These are phyloP conservation scores for Endotrypanum monterogeii DNA, from an alignment of 208 protist species.

Conservation along the genomic window DNA sequence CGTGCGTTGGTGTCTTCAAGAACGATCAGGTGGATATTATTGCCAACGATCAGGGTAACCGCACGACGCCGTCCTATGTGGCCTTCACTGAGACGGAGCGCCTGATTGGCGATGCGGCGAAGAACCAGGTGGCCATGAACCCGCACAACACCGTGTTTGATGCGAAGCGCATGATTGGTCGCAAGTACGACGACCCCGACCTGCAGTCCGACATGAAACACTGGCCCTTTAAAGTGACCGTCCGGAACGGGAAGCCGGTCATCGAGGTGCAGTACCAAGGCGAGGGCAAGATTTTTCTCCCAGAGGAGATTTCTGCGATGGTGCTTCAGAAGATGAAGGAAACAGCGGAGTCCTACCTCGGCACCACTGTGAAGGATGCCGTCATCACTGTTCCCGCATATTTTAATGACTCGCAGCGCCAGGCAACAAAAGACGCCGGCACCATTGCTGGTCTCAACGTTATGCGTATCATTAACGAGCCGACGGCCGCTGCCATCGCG, in stretches of 20 bases:
- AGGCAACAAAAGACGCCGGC: conserved; percentile 99
- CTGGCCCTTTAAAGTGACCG: conserved; percentile 89
- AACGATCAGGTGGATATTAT: conserved; percentile 95
- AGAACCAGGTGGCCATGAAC: conserved; percentile 92
- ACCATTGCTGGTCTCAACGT: conserved; percentile 97
- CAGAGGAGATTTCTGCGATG: conserved; percentile 87
- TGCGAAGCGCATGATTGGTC: conserved; percentile 93
- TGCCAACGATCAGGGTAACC: conserved; percentile 92
- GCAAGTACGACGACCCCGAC: conserved; percentile 90
- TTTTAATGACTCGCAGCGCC: conserved; percentile 99
- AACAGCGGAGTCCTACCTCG: conserved; percentile 94
- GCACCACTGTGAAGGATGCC: conserved; percentile 90
- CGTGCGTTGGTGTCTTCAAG: conserved; percentile 97
- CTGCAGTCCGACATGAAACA: conserved; percentile 96
- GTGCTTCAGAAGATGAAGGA: conserved; percentile 95
- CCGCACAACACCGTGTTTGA: conserved; percentile 92
- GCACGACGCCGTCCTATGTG: conserved; percentile 96
- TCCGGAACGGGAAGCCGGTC: conserved; percentile 87
- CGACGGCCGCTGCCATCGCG: conserved; percentile 99
- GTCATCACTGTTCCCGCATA: conserved; percentile 99
- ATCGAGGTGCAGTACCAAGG: conserved; percentile 75
- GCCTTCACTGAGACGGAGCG: conserved; percentile 95
- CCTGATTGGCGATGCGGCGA: conserved; percentile 89
- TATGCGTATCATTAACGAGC: conserved; percentile 99
- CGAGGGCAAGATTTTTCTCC: conserved; percentile 76